Evolutionary conservation across 2,329 filamentous ascomycete species (phyloP).

Genomic region (Nemania sp.): DNA sequence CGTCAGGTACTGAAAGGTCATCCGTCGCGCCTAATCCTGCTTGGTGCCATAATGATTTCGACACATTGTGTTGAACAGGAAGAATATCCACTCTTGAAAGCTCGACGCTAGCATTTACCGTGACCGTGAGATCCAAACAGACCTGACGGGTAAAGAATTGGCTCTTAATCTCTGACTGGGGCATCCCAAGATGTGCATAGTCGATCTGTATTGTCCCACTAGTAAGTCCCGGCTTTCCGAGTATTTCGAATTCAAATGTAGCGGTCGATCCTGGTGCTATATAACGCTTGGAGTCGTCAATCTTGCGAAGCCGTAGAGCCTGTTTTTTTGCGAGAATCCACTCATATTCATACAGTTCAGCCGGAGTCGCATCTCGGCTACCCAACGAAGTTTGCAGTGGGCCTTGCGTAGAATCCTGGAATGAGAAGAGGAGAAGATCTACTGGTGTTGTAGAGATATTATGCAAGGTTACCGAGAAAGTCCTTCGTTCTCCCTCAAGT

Average conservation of each 20-base stretch:
- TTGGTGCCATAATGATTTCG: slow-evolving; percentile 68
- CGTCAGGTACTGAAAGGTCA: slow-evolving; percentile 61
- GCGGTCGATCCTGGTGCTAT: slow-evolving; percentile 76
- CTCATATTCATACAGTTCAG: slow-evolving; percentile 88
- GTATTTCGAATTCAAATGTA: slow-evolving; percentile 84
- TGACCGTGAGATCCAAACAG: slow-evolving; percentile 83
- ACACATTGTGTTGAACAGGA: slow-evolving; percentile 76
- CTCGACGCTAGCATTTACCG: slow-evolving; percentile 92
- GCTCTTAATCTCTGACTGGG: slow-evolving; percentile 74
- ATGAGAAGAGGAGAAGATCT: slow-evolving; percentile 88
- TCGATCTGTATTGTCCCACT: slow-evolving; percentile 84
- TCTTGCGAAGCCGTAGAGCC: slow-evolving; percentile 69
- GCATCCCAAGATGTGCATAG: slow-evolving; percentile 82
- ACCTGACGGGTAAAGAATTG: slow-evolving; percentile 88
- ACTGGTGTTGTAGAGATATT: slow-evolving; percentile 78
- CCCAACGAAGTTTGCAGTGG: slow-evolving; percentile 79
- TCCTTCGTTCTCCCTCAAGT: slow-evolving; percentile 85
- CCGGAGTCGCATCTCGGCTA: slow-evolving; percentile 80
- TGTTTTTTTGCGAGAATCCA: slow-evolving; percentile 80
- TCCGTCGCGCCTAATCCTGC: slow-evolving; percentile 52
- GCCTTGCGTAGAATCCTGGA: slow-evolving; percentile 86
- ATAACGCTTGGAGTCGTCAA: slow-evolving; percentile 64
- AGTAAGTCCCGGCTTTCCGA: slow-evolving; percentile 87
- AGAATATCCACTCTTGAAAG: slow-evolving; percentile 83
- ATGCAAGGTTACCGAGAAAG: slow-evolving; percentile 81